These are phyloP conservation scores for Penicillium hordei DNA, from an alignment of 2,329 filamentous ascomycete species.

Conservation along the genomic window DNA sequence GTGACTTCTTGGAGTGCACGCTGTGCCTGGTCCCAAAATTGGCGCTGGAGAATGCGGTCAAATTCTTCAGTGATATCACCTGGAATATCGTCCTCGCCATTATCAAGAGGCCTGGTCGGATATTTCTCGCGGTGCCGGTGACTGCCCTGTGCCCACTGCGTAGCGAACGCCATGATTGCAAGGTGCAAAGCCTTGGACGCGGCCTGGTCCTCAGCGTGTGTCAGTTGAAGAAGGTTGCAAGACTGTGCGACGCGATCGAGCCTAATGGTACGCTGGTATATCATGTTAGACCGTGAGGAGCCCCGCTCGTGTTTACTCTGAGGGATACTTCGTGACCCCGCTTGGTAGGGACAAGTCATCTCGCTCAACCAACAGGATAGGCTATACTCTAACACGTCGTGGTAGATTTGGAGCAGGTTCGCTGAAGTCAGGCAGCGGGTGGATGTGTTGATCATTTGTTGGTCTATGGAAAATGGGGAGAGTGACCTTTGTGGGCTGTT, in stretches of 20 bases:
- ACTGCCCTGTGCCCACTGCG: not conserved
- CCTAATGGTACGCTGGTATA: not conserved
- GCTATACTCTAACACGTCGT: not conserved
- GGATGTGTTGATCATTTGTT: not conserved
- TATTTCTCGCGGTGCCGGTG: not conserved
- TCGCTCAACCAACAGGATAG: not conserved
- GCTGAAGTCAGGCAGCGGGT: not conserved
- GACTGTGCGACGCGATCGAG: not conserved
- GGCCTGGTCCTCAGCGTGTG: not conserved
- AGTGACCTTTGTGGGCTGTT: not conserved
- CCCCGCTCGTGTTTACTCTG: not conserved
- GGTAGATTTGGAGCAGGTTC: not conserved
- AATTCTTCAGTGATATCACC: not conserved
- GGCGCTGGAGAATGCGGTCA: not conserved
- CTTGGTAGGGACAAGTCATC: not conserved
- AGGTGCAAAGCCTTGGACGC: not conserved
- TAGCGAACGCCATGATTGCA: not conserved
- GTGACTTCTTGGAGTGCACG: not conserved
- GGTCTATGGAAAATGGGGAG: not conserved
- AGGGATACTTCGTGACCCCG: not conserved
- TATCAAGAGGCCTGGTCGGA: not conserved
- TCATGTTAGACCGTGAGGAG: not conserved
- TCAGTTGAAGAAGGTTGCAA: not conserved
- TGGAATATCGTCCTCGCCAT: not conserved
- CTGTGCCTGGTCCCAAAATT: not conserved